Conservation (phyloP, 2,329 filamentous ascomycete species). For the Fusarium transvaalense region DNA sequence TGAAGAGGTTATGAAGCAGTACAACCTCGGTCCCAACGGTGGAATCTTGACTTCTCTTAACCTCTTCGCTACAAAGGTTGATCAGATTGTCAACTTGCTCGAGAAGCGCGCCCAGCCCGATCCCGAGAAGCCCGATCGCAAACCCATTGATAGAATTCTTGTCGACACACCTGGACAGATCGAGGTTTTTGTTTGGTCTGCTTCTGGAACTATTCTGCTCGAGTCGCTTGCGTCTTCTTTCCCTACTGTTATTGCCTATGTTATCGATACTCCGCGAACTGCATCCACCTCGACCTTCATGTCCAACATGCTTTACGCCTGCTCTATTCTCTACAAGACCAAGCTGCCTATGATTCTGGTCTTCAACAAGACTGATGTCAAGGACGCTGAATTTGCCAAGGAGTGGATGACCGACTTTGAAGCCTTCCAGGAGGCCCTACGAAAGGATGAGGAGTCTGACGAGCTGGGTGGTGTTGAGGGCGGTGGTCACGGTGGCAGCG, state of each 20-base stretch:
- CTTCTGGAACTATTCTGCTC: constrained; percentile 91
- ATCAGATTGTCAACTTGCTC: constrained; percentile 88
- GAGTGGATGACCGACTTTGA: constrained; percentile 99
- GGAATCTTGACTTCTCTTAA: constrained; percentile 96
- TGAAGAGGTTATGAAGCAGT: constrained; percentile 99
- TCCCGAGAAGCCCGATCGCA: constrained; percentile 68
- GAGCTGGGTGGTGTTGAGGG: constrained; percentile 80
- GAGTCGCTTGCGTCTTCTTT: constrained; percentile 94
- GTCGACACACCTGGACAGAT: constrained; percentile 98
- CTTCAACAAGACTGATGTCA: constrained; percentile 98
- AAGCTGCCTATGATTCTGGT: constrained; percentile 98
- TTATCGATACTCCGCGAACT: constrained; percentile 96
- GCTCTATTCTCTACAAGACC: constrained; percentile 98
- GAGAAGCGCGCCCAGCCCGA: constrained; percentile 86
- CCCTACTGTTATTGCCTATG: constrained; percentile 95
- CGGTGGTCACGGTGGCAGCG: constrained; percentile 78
- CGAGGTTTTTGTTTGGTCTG: constrained; percentile 98
- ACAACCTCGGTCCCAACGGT: constrained; percentile 96
- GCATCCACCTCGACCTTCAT: constrained; percentile 97
- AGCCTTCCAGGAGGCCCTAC: constrained; percentile 88
- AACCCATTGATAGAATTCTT: constrained; percentile 83
- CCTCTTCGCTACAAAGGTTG: constrained; percentile 97
- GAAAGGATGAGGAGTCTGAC: constrained; percentile 81
- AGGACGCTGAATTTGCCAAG: constrained; percentile 90
- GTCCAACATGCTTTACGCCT: constrained; percentile 99